Evolutionary conservation across 257 asterid genomes (phyloP).

Genomic region (Capsicum chinense): DNA sequence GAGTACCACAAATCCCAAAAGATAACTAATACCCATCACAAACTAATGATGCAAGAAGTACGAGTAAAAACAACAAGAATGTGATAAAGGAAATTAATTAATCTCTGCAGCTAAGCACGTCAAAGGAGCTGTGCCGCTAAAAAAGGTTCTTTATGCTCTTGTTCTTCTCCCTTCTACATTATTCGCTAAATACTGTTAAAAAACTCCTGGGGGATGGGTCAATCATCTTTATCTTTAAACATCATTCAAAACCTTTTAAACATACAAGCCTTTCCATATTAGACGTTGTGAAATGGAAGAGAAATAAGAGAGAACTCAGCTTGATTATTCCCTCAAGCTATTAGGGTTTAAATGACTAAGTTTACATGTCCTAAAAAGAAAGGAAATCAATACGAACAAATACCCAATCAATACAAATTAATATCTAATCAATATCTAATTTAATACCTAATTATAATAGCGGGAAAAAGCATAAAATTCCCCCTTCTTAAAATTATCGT

Average conservation of each 20-base stretch:
- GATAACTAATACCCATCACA: not conserved
- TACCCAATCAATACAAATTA: no score
- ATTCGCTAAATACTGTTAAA: not conserved
- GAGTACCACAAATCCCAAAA: not conserved
- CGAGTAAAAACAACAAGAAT: conserved; percentile 8
- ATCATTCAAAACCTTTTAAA: not conserved
- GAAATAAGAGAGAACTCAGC: no score
- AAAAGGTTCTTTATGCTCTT: not conserved
- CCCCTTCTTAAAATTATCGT: no score
- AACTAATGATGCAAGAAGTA: not conserved
- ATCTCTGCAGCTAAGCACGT: not conserved
- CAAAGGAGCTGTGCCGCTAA: not conserved
- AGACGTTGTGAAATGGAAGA: not conserved
- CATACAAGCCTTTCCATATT: conserved; percentile 4
- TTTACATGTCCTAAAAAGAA: no score
- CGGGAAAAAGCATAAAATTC: no score
- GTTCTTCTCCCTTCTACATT: conserved; percentile 3
- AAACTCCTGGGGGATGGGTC: not conserved
- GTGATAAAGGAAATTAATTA: not conserved
- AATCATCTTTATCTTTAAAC: conserved; percentile 3
- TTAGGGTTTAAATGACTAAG: no score
- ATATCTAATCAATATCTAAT: no score
- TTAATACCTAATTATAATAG: no score
- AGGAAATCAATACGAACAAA: no score
- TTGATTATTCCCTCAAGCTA: no score